Base-by-base conservation (phyloP, 2,329 filamentous ascomycete genomes). In the Pseudogymnoascus sp. region DNA sequence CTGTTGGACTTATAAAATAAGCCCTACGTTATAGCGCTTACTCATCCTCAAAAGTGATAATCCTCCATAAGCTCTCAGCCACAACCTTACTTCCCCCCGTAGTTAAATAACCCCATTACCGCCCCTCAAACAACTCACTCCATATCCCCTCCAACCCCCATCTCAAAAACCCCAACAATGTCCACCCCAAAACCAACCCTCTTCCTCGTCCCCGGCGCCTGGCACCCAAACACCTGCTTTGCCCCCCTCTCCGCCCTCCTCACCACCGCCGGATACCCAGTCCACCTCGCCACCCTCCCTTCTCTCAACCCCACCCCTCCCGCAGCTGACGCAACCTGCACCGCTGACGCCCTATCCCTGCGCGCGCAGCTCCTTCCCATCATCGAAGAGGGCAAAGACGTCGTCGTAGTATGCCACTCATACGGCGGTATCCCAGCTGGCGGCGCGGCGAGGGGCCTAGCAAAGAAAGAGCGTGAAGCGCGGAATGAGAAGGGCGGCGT, bases 181-280 rank as follows among this genome's bases (percentile, higher is more conserved):
- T 25, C 39, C 12, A 8, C 11, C 39, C 39, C 39, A 25, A 61
- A 64, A 30, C 73, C 74, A 41, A 75, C 73, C 8, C 67, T 81
- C 0, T 62, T 82, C 61, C 73, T 82, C 18, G 71, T 82, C 1
- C 78, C 73, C 1, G 79, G 79, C 4, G 72, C 77, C 25, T 81
- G 79, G 78, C 79, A 82, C 61, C 20, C 39, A 43, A 43, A 43
- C 20, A 25, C 39, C 20, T 43, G 39, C 20, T 43, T 43, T 12
- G 39, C 39, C 11, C 20, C 20, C 39, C 20, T 43, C 20, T 25
- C 39, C 6, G 20, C 20, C 20, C 11, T 14, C 7, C 14, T 43
- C 18, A 6, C 41, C 12, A 18, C 25, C 3, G 37, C 41, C 8
- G 20, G 33, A 6, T 63, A 59, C 14, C 36, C 50, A 4, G 39